Evolutionary conservation across 78 protist species (phyloP).

Genomic region (Guillardia theta): DNA sequence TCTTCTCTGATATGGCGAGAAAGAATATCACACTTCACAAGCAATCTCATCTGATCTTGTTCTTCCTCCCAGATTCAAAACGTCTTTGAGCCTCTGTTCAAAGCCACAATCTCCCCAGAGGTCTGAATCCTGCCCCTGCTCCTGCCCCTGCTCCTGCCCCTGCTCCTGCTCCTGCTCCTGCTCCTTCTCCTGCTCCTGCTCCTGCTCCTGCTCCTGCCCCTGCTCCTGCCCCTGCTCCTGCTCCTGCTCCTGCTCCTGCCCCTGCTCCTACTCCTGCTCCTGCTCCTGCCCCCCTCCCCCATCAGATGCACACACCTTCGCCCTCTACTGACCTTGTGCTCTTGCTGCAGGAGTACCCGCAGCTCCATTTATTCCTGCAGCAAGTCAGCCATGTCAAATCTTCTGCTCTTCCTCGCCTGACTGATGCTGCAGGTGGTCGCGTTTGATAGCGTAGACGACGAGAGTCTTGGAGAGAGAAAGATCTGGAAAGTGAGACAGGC

Average conservation of each 20-base stretch:
- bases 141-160: background rate
- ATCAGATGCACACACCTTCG: background rate
- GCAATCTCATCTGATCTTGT: too few species aligned
- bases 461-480: conserved; percentile 76
- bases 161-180: background rate
- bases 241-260: background rate
- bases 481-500: background rate
- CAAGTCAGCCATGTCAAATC: too few species aligned
- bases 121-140: background rate
- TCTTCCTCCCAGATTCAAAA: too few species aligned
- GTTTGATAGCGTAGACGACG: conserved; percentile 98
- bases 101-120: conserved; percentile 78
- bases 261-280: background rate
- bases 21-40: too few species aligned
- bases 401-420: too few species aligned
- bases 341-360: background rate
- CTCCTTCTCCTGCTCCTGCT: background rate
- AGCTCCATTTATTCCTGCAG: too few species aligned
- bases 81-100: conserved; percentile 94
- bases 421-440: conserved; percentile 79
- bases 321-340: background rate
- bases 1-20: conserved; percentile 71
- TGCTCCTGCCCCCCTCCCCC: background rate
- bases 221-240: background rate
- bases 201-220: background rate